Conservation (phyloP, 495 filamentous ascomycete genomes). For the Aspergillus cavernicola region DNA sequence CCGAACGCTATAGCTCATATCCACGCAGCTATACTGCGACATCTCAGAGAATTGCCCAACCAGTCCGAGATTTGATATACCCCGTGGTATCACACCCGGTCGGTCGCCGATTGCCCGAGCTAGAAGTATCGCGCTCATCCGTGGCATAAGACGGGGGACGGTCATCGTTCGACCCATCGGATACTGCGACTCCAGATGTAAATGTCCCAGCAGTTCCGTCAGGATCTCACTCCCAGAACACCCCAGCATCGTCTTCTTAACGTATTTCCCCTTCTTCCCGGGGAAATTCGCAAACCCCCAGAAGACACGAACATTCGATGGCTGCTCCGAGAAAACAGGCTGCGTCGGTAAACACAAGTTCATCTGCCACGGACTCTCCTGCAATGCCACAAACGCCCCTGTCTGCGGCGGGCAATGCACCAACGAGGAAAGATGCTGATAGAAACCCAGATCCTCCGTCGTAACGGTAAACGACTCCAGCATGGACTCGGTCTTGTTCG, state of each 20-base stretch:
- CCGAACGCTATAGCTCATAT: slow-evolving; percentile 32
- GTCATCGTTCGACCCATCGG: slow-evolving; percentile 8
- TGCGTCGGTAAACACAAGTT: slow-evolving; percentile 31
- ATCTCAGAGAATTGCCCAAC: slow-evolving; percentile 36
- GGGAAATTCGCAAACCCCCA: slow-evolving; percentile 37
- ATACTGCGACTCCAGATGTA: slow-evolving; percentile 10
- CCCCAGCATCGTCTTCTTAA: slow-evolving; percentile 33
- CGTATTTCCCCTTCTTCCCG: slow-evolving; percentile 23
- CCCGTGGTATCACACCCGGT: slow-evolving; percentile 26
- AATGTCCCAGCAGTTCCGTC: slow-evolving; percentile 29
- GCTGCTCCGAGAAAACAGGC: slow-evolving; percentile 31
- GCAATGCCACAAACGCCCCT: slow-evolving; percentile 9
- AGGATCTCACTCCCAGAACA: slow-evolving; percentile 36
- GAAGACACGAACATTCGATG: slow-evolving; percentile 22
- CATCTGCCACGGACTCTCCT: slow-evolving; percentile 33
- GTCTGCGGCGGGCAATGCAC: not conserved
- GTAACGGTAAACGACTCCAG: not conserved
- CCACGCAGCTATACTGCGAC: slow-evolving; percentile 26
- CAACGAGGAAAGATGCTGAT: not conserved
- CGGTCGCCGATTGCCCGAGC: slow-evolving; percentile 22
- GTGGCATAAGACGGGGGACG: slow-evolving; percentile 20
- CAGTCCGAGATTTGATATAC: slow-evolving; percentile 26
- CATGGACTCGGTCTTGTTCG: not conserved
- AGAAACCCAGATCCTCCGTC: not conserved
- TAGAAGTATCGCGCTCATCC: slow-evolving; percentile 4